phyloP scores from a whole-genome alignment of 2,329 filamentous ascomycete genomes.

The Verticillium nonalfalfae region DNA sequence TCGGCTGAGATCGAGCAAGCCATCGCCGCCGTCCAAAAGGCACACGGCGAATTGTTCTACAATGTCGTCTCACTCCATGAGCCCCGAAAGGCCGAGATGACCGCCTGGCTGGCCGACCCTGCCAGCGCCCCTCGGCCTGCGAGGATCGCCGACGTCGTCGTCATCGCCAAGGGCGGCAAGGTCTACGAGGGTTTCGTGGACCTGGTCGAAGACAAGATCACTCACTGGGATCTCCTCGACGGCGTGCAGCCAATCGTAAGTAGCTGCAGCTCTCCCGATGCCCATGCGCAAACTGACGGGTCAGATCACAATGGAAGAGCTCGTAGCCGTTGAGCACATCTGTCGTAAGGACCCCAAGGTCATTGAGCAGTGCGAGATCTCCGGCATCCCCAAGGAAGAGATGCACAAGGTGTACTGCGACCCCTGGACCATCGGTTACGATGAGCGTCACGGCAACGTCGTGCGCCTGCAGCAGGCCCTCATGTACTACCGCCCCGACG shows the following conservation, averaged over 20 bases:
- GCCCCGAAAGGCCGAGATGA: constrained; percentile 79
- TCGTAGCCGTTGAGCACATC: constrained; percentile 71
- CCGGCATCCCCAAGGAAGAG: constrained; percentile 72
- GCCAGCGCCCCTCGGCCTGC: constrained; percentile 54
- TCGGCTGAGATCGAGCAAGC: constrained; percentile 66
- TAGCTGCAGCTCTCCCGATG: neutral
- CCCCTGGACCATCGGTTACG: constrained; percentile 93
- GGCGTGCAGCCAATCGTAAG: constrained; percentile 75
- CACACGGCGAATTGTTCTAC: constrained; percentile 69
- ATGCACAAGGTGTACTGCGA: constrained; percentile 98
- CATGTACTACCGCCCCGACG: constrained; percentile 87
- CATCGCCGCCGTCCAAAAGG: constrained; percentile 61
- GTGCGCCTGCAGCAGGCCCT: constrained; percentile 83
- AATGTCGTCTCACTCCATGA: constrained; percentile 82
- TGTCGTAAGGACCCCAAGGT: constrained; percentile 75
- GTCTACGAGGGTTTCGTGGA: constrained; percentile 81
- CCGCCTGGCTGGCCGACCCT: constrained; percentile 67
- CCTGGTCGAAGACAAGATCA: constrained; percentile 57
- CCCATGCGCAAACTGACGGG: neutral
- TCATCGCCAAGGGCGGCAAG: constrained; percentile 70
- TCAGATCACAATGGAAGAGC: constrained; percentile 85
- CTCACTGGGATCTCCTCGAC: constrained; percentile 68
- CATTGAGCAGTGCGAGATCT: constrained; percentile 81
- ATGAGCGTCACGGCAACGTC: constrained; percentile 76
- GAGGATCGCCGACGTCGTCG: constrained; percentile 76